A percentile compares a stretch with the other conserved stretches of the same genome.
These are phyloP conservation scores for Paracorniculantispora psalliotae DNA, from an alignment of 2,329 filamentous ascomycete genomes.

Conservation along the genomic window DNA sequence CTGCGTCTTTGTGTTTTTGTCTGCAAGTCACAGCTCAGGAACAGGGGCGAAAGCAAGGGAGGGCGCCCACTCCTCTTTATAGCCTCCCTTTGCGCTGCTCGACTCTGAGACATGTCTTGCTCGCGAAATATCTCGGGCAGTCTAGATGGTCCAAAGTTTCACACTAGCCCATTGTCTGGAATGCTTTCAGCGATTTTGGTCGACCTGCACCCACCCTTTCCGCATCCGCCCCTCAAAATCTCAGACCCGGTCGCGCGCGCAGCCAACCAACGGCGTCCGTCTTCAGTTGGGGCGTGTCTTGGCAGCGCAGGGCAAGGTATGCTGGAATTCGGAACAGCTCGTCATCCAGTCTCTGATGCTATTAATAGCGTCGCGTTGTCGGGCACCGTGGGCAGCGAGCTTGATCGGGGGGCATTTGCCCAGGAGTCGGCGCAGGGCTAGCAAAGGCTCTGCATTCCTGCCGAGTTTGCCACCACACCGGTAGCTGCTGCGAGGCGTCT, in stretches of 20 bases:
- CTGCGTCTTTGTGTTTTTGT: background rate
- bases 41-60: background rate
- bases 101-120: background rate
- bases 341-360: background rate
- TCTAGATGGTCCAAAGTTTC: background rate
- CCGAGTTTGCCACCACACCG: background rate
- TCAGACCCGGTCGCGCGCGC: background rate
- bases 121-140: background rate
- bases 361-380: background rate
- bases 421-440: background rate
- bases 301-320: background rate
- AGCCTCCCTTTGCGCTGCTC: background rate
- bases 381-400: background rate
- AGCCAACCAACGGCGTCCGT: background rate
- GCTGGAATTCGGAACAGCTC: background rate
- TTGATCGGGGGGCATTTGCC: background rate
- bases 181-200: background rate
- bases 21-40: background rate
- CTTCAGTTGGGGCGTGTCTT: background rate
- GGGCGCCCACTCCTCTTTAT: background rate
- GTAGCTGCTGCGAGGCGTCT: too few relatives aligned
- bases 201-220: background rate
- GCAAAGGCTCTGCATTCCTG: background rate
- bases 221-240: background rate
- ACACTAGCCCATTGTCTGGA: background rate